phyloP scores from a whole-genome alignment of 176 grass and related monocot species.

The Cenchrus purpureus region DNA sequence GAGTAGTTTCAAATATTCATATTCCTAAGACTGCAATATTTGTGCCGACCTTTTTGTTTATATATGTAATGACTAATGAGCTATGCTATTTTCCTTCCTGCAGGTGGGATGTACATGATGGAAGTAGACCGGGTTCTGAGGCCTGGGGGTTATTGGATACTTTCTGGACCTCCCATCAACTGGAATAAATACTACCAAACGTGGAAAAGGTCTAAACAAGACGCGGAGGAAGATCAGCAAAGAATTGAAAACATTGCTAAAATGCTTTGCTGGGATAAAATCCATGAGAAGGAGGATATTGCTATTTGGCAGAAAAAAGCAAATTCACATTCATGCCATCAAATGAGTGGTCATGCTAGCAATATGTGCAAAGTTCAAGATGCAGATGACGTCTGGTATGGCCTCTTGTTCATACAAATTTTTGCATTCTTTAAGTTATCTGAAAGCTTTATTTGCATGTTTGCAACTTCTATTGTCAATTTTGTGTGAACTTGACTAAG shows the following conservation, averaged over 20 bases:
- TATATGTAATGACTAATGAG: slow-evolving; percentile 5
- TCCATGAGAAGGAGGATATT: slow-evolving; percentile 72
- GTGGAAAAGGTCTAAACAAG: slow-evolving; percentile 68
- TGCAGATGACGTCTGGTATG: slow-evolving; percentile 80
- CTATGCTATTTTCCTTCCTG: slow-evolving; percentile 40
- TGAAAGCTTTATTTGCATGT: slow-evolving; percentile 22
- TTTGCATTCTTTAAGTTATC: not conserved
- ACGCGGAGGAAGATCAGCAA: slow-evolving; percentile 54
- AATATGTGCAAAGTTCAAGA: slow-evolving; percentile 65
- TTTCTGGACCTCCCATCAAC: slow-evolving; percentile 80
- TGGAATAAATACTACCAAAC: slow-evolving; percentile 64
- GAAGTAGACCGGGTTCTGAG: slow-evolving; percentile 82
- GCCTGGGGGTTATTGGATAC: slow-evolving; percentile 86
- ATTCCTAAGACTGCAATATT: not conserved
- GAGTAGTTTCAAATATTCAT: slow-evolving; percentile 31
- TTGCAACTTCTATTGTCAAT: slow-evolving; percentile 12
- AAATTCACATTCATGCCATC: slow-evolving; percentile 57
- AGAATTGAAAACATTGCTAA: slow-evolving; percentile 68
- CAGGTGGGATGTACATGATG: slow-evolving; percentile 90
- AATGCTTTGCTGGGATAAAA: slow-evolving; percentile 86
- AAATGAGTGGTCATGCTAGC: slow-evolving; percentile 41
- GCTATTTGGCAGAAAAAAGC: slow-evolving; percentile 73
- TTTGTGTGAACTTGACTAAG: not conserved
- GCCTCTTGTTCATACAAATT: slow-evolving; percentile 22
- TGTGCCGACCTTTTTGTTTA: not conserved